Conservation (phyloP, 305 asterid genomes). For the Fraxinus floribunda region DNA sequence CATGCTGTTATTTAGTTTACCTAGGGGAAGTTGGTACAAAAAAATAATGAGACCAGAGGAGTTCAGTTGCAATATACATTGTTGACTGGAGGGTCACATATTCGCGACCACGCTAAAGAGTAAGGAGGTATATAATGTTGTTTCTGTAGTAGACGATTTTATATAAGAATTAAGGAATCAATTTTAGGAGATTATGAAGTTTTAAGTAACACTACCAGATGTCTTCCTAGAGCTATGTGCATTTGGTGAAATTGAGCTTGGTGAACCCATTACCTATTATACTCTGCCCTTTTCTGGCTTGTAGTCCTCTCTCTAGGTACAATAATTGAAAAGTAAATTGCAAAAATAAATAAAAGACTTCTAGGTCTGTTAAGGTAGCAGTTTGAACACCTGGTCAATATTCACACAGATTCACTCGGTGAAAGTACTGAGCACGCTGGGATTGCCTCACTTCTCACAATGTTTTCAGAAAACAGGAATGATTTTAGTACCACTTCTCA, state of each 20-base stretch:
- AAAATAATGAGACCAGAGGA: background rate
- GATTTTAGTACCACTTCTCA: background rate
- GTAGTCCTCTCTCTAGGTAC: background rate
- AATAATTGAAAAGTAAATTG: background rate
- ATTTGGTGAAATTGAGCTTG: background rate
- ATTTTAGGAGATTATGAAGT: background rate
- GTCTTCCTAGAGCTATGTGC: background rate
- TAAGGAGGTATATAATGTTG: background rate
- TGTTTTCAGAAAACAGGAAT: background rate
- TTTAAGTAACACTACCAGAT: background rate
- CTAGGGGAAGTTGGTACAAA: background rate
- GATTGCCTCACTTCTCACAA: background rate
- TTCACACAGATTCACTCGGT: background rate
- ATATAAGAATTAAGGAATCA: background rate
- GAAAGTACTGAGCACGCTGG: background rate
- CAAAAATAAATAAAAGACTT: background rate
- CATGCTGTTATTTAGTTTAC: background rate
- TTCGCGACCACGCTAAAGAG: background rate
- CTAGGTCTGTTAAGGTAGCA: background rate
- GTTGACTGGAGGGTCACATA: background rate
- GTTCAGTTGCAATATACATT: background rate
- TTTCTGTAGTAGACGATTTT: background rate
- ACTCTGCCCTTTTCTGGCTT: background rate
- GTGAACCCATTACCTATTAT: background rate
- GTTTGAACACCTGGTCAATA: background rate